Percentiles rank a stretch among this genome's conserved stretches.
Evolutionary conservation across 2,329 filamentous ascomycete species (phyloP).

Genomic region (Hypoxylon sp.): DNA sequence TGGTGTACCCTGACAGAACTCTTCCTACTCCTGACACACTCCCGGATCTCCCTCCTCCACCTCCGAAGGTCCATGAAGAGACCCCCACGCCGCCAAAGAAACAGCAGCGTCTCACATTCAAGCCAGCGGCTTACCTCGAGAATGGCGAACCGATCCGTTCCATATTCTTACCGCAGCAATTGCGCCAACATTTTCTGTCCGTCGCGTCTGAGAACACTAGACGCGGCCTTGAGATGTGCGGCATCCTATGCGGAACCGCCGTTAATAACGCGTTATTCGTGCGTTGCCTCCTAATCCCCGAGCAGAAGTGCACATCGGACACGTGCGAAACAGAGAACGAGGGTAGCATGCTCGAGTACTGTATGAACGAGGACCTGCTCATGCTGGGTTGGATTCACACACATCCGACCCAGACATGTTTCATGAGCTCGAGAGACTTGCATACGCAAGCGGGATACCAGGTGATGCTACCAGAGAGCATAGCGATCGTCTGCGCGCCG

Average conservation of each 20-base stretch:
- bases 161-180: conserved; percentile 82
- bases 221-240: conserved; percentile 90
- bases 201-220: conserved; percentile 81
- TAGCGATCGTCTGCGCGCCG: conserved; percentile 96
- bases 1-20: conserved; percentile 48
- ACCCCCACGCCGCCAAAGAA: conserved; percentile 49
- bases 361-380: conserved; percentile 83
- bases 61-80: conserved; percentile 50
- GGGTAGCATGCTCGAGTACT: conserved; percentile 86
- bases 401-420: conserved; percentile 95
- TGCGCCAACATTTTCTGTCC: conserved; percentile 80
- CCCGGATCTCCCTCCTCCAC: conserved; percentile 43
- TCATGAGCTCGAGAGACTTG: conserved; percentile 93
- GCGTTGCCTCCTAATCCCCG: conserved; percentile 86
- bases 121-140: conserved; percentile 87
- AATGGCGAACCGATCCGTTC: conserved; percentile 88
- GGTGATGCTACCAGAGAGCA: conserved; percentile 94
- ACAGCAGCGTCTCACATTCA: conserved; percentile 78
- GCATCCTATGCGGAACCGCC: conserved; percentile 89
- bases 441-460: conserved; percentile 97
- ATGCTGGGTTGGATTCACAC: conserved; percentile 98
- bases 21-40: conserved; percentile 38
- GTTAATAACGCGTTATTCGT: conserved; percentile 96
- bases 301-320: conserved; percentile 89
- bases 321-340: conserved; percentile 96